A percentile compares a stretch with the other conserved stretches of the same genome.
phyloP scores from a whole-genome alignment of 169 alveolate species.

The Pseudocohnilembus persalinus region DNA sequence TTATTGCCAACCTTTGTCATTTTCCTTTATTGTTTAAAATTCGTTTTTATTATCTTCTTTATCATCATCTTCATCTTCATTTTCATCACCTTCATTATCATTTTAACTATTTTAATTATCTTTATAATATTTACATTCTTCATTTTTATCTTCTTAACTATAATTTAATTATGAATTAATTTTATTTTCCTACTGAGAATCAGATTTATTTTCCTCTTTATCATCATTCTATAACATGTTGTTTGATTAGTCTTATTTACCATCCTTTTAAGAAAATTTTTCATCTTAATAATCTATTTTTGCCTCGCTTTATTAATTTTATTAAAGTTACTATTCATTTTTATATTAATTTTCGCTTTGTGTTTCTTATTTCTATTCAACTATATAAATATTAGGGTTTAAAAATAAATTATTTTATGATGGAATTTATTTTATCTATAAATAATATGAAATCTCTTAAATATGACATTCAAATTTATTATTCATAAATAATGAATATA shows the following conservation, averaged over 20 bases:
- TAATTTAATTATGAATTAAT: not conserved
- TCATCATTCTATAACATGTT: slow-evolving; percentile 1
- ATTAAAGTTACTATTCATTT: not conserved
- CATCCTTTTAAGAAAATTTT: slow-evolving; percentile 6
- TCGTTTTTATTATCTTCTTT: not conserved
- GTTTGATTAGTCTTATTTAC: not conserved
- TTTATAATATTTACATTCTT: not conserved
- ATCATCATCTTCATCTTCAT: not conserved
- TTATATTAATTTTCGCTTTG: not conserved
- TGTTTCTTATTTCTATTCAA: not conserved
- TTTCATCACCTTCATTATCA: not conserved
- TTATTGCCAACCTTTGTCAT: not conserved
- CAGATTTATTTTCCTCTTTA: not conserved
- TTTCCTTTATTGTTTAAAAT: not conserved
- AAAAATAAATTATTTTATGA: too few relatives aligned
- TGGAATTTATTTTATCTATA: too few relatives aligned
- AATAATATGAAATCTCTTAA: too few relatives aligned
- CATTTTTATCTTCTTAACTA: not conserved
- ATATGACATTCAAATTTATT: too few relatives aligned
- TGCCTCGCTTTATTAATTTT: not conserved
- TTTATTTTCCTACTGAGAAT: not conserved
- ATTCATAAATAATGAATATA: too few relatives aligned
- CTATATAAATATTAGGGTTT: not conserved
- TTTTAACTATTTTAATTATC: not conserved
- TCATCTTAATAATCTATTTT: not conserved